Evolutionary conservation across 257 asterid genomes (phyloP).

Genomic region (Echium plantagineum): DNA sequence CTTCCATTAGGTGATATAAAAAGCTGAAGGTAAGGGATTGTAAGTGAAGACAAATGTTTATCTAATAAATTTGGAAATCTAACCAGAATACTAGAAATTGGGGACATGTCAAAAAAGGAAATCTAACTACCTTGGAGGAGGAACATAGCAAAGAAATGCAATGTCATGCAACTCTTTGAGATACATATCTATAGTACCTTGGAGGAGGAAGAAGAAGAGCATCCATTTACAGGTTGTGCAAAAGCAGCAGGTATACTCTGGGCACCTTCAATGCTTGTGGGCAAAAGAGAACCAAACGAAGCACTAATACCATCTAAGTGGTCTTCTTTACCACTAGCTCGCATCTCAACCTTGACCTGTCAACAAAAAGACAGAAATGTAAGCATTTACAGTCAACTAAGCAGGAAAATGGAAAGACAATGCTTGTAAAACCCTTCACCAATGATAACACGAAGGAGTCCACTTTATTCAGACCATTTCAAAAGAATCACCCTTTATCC

Average conservation of each 20-base stretch:
- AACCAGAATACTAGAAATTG: neutral
- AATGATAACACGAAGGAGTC: too few species aligned
- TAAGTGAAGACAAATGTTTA: too few species aligned
- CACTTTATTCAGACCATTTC: too few species aligned
- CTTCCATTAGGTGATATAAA: neutral
- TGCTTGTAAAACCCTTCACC: too few species aligned
- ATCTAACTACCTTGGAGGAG: neutral
- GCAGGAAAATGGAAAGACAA: neutral
- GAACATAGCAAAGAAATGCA: neutral
- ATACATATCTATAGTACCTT: constrained; percentile 29
- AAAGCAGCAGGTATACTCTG: constrained; percentile 34
- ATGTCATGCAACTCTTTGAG: neutral
- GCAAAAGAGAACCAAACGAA: constrained; percentile 65
- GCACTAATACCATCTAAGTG: constrained; percentile 59
- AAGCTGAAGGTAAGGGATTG: neutral
- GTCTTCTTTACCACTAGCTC: constrained; percentile 54
- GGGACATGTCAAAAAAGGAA: neutral
- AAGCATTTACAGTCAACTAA: too few species aligned
- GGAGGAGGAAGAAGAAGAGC: constrained; percentile 38
- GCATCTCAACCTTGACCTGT: constrained; percentile 61
- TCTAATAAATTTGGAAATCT: neutral
- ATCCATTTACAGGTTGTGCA: constrained; percentile 51
- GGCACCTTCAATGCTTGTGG: constrained; percentile 37
- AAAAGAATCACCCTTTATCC: too few species aligned
- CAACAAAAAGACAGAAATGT: constrained; percentile 1